Evolutionary conservation across 768 basidiomycete species (phyloP), one percentile per base, ranked within the genome.

Genomic region (Punctularia strigosozonata): DNA sequence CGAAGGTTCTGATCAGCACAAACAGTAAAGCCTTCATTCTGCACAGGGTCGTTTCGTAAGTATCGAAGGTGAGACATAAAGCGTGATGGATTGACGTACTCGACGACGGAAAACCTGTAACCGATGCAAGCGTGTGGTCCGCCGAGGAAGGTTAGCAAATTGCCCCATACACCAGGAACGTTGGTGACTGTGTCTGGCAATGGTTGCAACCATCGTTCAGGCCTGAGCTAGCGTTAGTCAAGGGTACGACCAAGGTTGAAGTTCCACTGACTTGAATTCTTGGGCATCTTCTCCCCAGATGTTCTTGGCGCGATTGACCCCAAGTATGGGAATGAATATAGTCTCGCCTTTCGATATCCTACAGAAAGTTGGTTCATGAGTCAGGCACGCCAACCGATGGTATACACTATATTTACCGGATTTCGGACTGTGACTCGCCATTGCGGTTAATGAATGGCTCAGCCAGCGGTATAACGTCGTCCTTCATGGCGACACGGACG

Each of bases 71-170:
- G 8, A 35, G 12, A 8, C 33, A 30, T 10, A n/a, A 34, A 34
- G 33, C 12, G 18, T 12, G 33, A 34, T 8, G 26, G 26, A 8
- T 10, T 7, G 13, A 60, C 68, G 23, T 44, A 73, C 68, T 73
- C 74, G 10, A 68, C 59, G 10, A 77, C 49, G 4, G 77, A 62
- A 46, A 78, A 79, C 5, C 70, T 63, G 48, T 68, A 77, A 0
- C 75, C 75, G 19, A 78, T 77, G 32, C 77, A 80, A 0, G 71
- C 64, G 14, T 66, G 61, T 13, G 73, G 71, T 4, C 77, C 77
- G 19, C 72, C 73, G 2, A 76, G 45, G 60, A 80, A 80, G 0
- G 71, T 68, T 19, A 77, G 48, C 46, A 73, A 46, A 43, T 75
- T 68, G 13, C 69, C 65, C 66, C 68, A 75, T 1, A 77, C 60